Base-by-base conservation (phyloP, 768 basidiomycete species). In the Strobilomyces echinocephalus region DNA sequence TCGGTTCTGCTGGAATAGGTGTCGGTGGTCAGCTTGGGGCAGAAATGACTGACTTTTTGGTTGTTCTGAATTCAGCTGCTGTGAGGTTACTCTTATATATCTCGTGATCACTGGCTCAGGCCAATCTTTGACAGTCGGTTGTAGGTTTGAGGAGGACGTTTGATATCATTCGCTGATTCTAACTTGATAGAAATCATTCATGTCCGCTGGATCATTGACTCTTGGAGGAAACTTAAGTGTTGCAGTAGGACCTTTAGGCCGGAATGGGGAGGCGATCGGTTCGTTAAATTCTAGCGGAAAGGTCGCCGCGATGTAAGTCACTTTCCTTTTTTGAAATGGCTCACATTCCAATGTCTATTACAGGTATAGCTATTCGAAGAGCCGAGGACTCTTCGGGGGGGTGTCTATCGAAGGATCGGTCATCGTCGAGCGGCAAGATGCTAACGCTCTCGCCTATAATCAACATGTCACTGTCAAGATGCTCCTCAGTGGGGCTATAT, bases 381-480 rank as follows among this genome's bases (percentile, higher is more conserved):
- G 94, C 1, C 83, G 89, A 50, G 95, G 95, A 20, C 79, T 97
- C 4, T 97, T 97, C 56, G 95, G 95, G 30, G 95, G 95, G 6
- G 77, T 97, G 11, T 92, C 90, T 16, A 68, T 91, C 11, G 88
- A 91, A 73, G 93, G 93, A 12, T 90, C 88, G 1, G 85, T 97
- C 47, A 94, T 98, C 54, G 79, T 97, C 15, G 95, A 97, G 70
- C 82, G 95, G 36, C 88, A 93, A 64, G 95, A 99, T 68, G 91
- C 93, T 9, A 97, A 97, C 65, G 74, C 81, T 1, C 76, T 85
- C 46, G 95, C 95, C 3, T 97, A 97, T 64, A 66, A 67, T 38
- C 78, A 81, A 3, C 79, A 85, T 50, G 89, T 94, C 16, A 84
- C 86, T 1, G 85, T 77, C 3, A 87, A 86, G 66, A 78, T 86